These are phyloP conservation scores for Camelina sativa DNA, from an alignment of 345 rosid species.

Conservation along the genomic window DNA sequence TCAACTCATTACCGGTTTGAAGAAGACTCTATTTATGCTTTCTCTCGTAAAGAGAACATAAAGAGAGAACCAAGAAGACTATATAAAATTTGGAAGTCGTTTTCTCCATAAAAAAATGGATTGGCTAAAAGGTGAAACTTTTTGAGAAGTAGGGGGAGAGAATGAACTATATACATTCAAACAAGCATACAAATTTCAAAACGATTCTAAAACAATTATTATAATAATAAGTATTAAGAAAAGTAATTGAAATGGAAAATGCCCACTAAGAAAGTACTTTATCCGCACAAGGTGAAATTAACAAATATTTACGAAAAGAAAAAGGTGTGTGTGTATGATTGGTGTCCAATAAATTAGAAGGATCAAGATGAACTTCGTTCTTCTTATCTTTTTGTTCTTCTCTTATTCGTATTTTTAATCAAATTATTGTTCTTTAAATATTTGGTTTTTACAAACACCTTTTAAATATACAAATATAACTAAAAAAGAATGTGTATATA, in stretches of 20 bases:
- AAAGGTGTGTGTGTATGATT: constrained; percentile 49
- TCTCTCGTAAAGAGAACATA: background rate
- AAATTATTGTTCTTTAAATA: constrained; percentile 1
- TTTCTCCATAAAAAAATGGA: constrained; percentile 24
- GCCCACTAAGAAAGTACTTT: constrained; percentile 74
- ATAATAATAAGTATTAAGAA: constrained; percentile 20
- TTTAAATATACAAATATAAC: constrained; percentile 34
- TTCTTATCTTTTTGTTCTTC: constrained; percentile 50
- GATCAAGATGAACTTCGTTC: constrained; percentile 64
- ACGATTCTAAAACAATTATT: constrained; percentile 22
- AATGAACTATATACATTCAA: constrained; percentile 29
- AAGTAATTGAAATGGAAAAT: constrained; percentile 48
- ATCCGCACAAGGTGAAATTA: constrained; percentile 40
- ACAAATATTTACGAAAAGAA: constrained; percentile 38
- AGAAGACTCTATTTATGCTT: background rate
- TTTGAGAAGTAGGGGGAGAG: constrained; percentile 39
- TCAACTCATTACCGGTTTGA: background rate
- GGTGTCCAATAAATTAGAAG: constrained; percentile 56
- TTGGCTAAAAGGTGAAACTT: constrained; percentile 39
- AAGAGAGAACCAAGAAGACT: background rate
- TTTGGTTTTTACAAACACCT: constrained; percentile 23
- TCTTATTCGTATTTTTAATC: constrained; percentile 45
- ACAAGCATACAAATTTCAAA: constrained; percentile 27
- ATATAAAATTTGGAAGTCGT: constrained; percentile 30
- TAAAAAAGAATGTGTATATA: constrained; percentile 31